Conservation (phyloP, 2,329 filamentous ascomycete species). For the Alternaria novae-zelandiae region DNA sequence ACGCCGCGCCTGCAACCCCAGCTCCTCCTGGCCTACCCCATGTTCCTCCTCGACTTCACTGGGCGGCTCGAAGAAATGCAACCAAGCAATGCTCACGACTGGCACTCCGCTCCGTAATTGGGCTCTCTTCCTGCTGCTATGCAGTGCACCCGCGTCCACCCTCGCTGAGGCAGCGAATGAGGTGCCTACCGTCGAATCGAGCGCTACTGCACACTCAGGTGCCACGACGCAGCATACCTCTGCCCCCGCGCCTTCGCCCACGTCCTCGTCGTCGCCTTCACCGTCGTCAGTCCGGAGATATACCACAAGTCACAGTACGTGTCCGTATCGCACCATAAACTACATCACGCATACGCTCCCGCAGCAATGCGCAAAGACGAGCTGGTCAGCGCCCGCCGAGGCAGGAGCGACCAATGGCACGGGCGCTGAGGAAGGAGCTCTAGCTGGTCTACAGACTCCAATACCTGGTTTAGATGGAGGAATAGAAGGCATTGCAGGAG, state of each 20-base stretch:
- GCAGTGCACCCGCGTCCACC: slow-evolving; percentile 37
- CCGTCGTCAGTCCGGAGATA: slow-evolving; percentile 22
- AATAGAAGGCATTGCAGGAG: slow-evolving; percentile 5
- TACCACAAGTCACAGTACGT: slow-evolving; percentile 49
- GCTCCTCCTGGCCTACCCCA: slow-evolving; percentile 17
- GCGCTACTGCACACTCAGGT: slow-evolving; percentile 35
- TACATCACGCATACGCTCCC: slow-evolving; percentile 81
- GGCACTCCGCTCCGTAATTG: slow-evolving; percentile 47
- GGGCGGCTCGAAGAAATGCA: slow-evolving; percentile 41
- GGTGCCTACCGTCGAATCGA: slow-evolving; percentile 26
- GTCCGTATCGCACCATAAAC: slow-evolving; percentile 70
- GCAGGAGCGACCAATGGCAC: slow-evolving; percentile 18
- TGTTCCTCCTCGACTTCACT: slow-evolving; percentile 16
- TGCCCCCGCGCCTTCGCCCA: slow-evolving; percentile 14
- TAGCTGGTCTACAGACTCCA: slow-evolving; percentile 16
- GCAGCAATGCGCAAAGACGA: slow-evolving; percentile 75
- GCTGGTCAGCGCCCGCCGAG: slow-evolving; percentile 52
- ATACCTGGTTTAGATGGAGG: slow-evolving; percentile 17
- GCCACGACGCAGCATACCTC: slow-evolving; percentile 23
- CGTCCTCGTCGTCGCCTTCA: slow-evolving; percentile 7
- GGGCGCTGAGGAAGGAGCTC: slow-evolving; percentile 13
- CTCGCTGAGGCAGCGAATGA: slow-evolving; percentile 43
- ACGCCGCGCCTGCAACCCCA: slow-evolving; percentile 14
- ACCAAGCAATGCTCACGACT: slow-evolving; percentile 49
- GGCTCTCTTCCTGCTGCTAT: slow-evolving; percentile 43